These are phyloP conservation scores for Aspergillus versicolor DNA, from an alignment of 2,329 filamentous ascomycete species.

Conservation along the genomic window DNA sequence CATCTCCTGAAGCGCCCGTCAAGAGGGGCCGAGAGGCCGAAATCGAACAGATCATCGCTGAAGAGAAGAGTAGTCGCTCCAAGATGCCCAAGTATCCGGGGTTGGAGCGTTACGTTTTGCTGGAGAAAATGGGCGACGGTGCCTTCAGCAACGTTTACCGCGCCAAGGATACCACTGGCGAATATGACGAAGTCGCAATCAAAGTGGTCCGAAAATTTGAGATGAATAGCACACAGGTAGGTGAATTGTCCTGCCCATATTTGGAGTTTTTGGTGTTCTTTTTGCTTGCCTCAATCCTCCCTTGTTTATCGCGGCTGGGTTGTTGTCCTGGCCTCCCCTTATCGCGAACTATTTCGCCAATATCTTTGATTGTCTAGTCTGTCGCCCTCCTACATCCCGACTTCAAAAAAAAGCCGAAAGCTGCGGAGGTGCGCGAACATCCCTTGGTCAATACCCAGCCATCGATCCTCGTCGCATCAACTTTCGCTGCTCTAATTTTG, in stretches of 20 bases:
- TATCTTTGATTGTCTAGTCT: slow-evolving; percentile 63
- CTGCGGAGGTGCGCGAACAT: slow-evolving; percentile 81
- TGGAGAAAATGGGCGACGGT: slow-evolving; percentile 98
- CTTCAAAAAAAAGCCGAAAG: slow-evolving; percentile 91
- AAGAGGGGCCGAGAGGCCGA: slow-evolving; percentile 57
- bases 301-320: not conserved
- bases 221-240: slow-evolving; percentile 98
- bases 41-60: slow-evolving; percentile 81
- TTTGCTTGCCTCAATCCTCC: not conserved
- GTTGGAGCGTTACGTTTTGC: slow-evolving; percentile 77
- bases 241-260: slow-evolving; percentile 33
- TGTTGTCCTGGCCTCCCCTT: not conserved
- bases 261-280: slow-evolving; percentile 24
- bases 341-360: slow-evolving; percentile 48
- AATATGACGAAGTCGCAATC: slow-evolving; percentile 82
- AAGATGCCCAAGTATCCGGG: slow-evolving; percentile 86
- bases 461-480: slow-evolving; percentile 1
- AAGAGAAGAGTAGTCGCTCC: slow-evolving; percentile 81
- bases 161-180: slow-evolving; percentile 71
- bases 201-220: slow-evolving; percentile 99
- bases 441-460: slow-evolving; percentile 1
- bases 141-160: slow-evolving; percentile 99
- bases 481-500: not conserved
- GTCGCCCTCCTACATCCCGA: slow-evolving; percentile 92
- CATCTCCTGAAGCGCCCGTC: slow-evolving; percentile 50